Evolutionary conservation across 2,329 filamentous ascomycete genomes (phyloP).

Genomic region (Talaromyces islandicus): DNA sequence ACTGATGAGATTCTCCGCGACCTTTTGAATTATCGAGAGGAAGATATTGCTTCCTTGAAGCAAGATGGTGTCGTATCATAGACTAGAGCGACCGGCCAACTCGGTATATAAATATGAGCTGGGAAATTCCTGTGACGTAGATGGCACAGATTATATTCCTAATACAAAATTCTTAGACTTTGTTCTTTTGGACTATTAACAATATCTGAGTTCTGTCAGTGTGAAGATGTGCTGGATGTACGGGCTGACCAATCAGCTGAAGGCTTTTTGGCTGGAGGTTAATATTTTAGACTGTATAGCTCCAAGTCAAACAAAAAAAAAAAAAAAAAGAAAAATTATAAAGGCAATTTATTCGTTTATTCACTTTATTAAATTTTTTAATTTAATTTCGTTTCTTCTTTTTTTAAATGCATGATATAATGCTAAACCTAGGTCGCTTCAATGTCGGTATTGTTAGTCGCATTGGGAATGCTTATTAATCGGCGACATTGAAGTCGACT

Average conservation of each 20-base stretch:
- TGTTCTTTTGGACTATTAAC: background rate
- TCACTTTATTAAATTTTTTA: no score
- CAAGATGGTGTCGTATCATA: conserved; percentile 60
- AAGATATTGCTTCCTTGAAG: conserved; percentile 58
- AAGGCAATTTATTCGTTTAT: no score
- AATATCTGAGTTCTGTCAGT: background rate
- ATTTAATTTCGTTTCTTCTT: no score
- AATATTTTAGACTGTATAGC: no score
- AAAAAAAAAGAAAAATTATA: no score
- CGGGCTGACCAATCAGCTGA: no score
- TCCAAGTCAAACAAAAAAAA: no score
- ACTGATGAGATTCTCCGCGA: conserved; percentile 68
- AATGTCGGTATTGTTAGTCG: background rate
- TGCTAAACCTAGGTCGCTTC: background rate
- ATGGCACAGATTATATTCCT: background rate
- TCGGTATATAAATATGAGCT: background rate
- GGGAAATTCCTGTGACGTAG: background rate
- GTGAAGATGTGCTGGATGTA: no score
- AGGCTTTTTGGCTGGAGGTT: no score
- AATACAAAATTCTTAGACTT: background rate
- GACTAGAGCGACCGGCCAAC: background rate
- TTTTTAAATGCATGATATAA: no score
- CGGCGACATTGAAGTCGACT: background rate
- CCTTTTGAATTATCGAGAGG: conserved; percentile 55
- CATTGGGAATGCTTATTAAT: background rate